phyloP scores from a whole-genome alignment of 768 basidiomycete species.

The Podaxis pistillaris region DNA sequence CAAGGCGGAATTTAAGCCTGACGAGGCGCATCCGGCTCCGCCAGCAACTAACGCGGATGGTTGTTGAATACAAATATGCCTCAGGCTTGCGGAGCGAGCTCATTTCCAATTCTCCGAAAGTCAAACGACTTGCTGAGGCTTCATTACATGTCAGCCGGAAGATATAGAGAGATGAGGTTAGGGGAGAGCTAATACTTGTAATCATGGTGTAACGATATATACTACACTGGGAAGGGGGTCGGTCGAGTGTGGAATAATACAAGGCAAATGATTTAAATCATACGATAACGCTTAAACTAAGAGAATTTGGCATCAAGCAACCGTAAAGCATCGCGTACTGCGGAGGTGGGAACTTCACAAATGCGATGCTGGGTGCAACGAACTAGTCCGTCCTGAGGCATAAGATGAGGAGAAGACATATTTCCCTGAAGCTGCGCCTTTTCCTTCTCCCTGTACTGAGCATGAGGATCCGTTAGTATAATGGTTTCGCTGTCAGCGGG shows the following conservation, averaged over 20 bases:
- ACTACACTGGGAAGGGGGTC: conserved; percentile 2
- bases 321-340: conserved; percentile 72
- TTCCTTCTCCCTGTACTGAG: conserved; percentile 43
- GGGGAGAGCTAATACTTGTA: conserved; percentile 1
- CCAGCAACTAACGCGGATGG: background rate
- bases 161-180: background rate
- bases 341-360: conserved; percentile 69
- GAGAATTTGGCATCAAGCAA: conserved; percentile 67
- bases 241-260: conserved; percentile 4
- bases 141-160: conserved; percentile 2
- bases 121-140: background rate
- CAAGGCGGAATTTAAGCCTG: background rate
- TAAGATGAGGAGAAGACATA: conserved; percentile 44
- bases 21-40: background rate
- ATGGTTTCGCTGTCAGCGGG: conserved; percentile 26
- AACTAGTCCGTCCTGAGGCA: conserved; percentile 60
- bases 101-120: background rate
- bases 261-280: background rate
- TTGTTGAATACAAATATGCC: background rate
- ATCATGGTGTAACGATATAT: conserved; percentile 12
- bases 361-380: conserved; percentile 62
- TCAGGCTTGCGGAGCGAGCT: background rate
- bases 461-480: conserved; percentile 53
- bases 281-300: conserved; percentile 21
- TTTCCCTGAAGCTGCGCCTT: conserved; percentile 28